Base-by-base conservation (phyloP, 495 filamentous ascomycete species). In the Penicillium alfredii region DNA sequence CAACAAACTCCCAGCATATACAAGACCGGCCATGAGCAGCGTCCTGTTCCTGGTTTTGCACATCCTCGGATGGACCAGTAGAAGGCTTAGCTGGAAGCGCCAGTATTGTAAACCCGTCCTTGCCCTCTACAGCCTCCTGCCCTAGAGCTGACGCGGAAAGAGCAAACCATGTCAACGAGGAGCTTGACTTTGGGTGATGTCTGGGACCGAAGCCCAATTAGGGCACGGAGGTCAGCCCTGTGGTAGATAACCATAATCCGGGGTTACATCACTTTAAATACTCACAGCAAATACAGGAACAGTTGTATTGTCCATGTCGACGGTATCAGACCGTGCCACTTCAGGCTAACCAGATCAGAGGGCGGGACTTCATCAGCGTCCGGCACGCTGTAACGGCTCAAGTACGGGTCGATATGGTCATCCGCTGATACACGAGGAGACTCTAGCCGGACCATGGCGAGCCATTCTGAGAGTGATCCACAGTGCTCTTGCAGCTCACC, bases 341-440 rank as follows among this genome's bases (percentile, higher is more conserved):
- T 63, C 16, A 75, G 34, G 12, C 49, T 60, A n/a, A 71, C 35
- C 3, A 73, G 34, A 28, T 64, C 49, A 8, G 44, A 28, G 7
- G 43, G 6, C 5, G 35, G 36, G 4, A 34, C 28, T 9, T 49
- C 42, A 11, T 61, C 58, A 3, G 55, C 50, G 1, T 66, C 66
- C 9, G 83, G 84, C 5, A 81, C 68, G n/a, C 64, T 53, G 56
- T 96, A 98, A n/a, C 83, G 78, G 36, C 80, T 80, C 8, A 98
- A 67, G 49, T 82, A 90, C 1, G 87, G 69, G 55, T 97, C 86
- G 30, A 94, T 74, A 10, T 66, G 60, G 55, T 94, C 87, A n/a
- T 63, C 58, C 8, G 58, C 61, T 10, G 61, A 58, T 4, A 96
- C 56, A 17, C 88, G 76, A n/a, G 84, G 80, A 14, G 88, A 93